Evolutionary conservation across 148 eudicot species (phyloP).

Genomic region (Mesembryanthemum crystallinum): DNA sequence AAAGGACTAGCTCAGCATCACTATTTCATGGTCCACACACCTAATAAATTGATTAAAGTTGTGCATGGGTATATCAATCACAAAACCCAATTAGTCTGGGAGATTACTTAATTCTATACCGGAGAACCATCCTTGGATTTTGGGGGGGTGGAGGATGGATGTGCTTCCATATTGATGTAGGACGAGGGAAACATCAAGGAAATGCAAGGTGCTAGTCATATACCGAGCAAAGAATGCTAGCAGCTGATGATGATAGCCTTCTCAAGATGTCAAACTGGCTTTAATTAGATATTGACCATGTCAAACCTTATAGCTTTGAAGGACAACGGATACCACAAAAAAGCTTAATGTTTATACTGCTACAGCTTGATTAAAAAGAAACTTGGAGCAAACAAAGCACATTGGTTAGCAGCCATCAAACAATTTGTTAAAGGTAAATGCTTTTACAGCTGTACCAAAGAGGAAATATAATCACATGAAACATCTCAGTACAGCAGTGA

Average conservation of each 20-base stretch:
- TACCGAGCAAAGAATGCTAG: slow-evolving; percentile 3
- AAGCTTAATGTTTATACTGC: too few species aligned
- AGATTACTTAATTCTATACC: not conserved
- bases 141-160: not conserved
- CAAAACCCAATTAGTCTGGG: not conserved
- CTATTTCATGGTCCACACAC: not conserved
- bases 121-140: not conserved
- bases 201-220: not conserved
- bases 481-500: not conserved
- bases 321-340: too few species aligned
- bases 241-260: not conserved
- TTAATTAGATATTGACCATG: not conserved
- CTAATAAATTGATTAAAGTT: not conserved
- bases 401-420: not conserved
- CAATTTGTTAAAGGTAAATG: not conserved
- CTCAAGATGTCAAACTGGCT: not conserved
- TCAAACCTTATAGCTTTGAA: not conserved
- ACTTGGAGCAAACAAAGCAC: not conserved
- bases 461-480: not conserved
- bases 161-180: not conserved
- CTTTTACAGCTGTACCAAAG: too few species aligned
- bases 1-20: slow-evolving; percentile 1
- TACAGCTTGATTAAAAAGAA: not conserved
- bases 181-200: not conserved
- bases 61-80: not conserved